A percentile compares a stretch with the other conserved stretches of the same genome.
phyloP scores from a whole-genome alignment of 805 yeast genomes.

The Millerozyma miso region DNA sequence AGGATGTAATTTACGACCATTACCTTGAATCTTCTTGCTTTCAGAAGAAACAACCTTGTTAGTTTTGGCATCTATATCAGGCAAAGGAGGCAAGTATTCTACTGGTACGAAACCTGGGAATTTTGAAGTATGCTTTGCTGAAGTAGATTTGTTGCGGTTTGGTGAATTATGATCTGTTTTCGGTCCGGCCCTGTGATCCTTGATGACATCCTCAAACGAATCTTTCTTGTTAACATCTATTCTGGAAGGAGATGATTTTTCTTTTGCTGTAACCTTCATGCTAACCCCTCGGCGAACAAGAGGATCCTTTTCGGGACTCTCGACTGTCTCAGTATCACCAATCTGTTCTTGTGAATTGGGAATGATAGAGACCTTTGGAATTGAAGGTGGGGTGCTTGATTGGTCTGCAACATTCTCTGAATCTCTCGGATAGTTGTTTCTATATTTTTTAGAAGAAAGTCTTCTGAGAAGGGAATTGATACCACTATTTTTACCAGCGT shows the following conservation, averaged over 20 bases:
- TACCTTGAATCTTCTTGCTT: constrained; percentile 2
- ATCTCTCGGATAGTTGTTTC: constrained; percentile 7
- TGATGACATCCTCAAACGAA: constrained; percentile 13
- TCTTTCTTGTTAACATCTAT: constrained; percentile 15
- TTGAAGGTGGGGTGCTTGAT: constrained; percentile 8
- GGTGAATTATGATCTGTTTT: background rate
- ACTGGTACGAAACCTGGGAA: constrained; percentile 40
- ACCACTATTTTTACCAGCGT: constrained; percentile 21
- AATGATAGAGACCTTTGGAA: constrained; percentile 7
- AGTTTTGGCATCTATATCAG: constrained; percentile 30
- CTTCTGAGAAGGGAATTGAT: constrained; percentile 35
- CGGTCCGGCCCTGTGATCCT: constrained; percentile 16
- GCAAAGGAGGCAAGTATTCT: constrained; percentile 43
- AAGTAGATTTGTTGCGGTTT: constrained; percentile 23
- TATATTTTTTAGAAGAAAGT: constrained; percentile 30
- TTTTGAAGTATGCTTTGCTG: constrained; percentile 20
- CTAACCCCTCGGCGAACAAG: constrained; percentile 58
- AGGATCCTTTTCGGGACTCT: constrained; percentile 26
- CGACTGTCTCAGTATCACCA: constrained; percentile 7
- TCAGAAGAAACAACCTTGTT: constrained; percentile 14
- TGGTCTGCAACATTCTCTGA: constrained; percentile 5
- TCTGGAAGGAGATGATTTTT: constrained; percentile 30
- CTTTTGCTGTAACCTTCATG: constrained; percentile 57
- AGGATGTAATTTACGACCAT: constrained; percentile 53
- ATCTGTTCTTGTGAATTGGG: constrained; percentile 10